phyloP scores from a whole-genome alignment of 495 filamentous ascomycete species.

The Penicillium psychrofluorescens region DNA sequence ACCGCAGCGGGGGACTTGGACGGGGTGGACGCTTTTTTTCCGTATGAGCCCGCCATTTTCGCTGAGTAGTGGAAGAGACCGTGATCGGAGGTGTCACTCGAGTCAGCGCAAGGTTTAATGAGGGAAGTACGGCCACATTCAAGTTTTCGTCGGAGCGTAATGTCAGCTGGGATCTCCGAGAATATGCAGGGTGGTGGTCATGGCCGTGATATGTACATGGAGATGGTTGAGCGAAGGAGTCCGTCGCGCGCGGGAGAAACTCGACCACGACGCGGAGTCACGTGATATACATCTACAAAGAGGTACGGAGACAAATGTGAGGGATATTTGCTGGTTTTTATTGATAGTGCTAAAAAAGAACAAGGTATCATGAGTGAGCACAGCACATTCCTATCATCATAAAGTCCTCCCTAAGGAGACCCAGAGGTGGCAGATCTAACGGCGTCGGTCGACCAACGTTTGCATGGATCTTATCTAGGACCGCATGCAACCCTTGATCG shows the following conservation, averaged over 20 bases:
- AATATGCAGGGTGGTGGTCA: too few species aligned
- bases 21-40: slow-evolving; percentile 24
- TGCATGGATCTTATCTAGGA: too few species aligned
- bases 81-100: not conserved
- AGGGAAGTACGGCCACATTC: too few species aligned
- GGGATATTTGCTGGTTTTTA: not conserved
- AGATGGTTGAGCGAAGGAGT: not conserved
- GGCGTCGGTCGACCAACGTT: too few species aligned
- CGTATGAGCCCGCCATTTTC: slow-evolving; percentile 16
- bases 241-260: slow-evolving; percentile 12
- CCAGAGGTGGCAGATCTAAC: too few species aligned
- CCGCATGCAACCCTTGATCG: too few species aligned
- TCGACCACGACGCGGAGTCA: slow-evolving; percentile 30
- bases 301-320: too few species aligned
- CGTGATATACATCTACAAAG: slow-evolving; percentile 4
- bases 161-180: too few species aligned
- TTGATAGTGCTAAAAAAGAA: slow-evolving; percentile 2
- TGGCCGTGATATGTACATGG: not conserved
- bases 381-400: too few species aligned
- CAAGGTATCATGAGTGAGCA: slow-evolving; percentile 4
- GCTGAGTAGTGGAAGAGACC: not conserved
- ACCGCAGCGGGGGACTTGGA: slow-evolving; percentile 7
- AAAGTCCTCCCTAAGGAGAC: too few species aligned
- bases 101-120: not conserved
- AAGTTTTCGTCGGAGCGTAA: not conserved